Evolutionary conservation across 306 rosid genomes (phyloP), one percentile per base, ranked within the genome.

Genomic region (Dryas alaskensis): DNA sequence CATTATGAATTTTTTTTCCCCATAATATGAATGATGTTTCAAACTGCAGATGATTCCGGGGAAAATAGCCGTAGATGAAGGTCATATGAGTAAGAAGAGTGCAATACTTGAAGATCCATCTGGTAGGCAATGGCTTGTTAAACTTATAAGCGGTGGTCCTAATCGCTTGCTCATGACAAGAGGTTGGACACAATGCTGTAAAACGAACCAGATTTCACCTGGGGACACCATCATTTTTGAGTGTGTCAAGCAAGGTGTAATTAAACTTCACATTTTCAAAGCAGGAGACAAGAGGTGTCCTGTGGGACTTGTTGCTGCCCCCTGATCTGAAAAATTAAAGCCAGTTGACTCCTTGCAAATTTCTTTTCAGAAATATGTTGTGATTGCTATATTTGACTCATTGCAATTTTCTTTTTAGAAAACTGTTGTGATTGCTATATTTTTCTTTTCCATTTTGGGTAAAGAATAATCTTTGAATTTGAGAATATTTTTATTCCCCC

Each of bases 151-250:
- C 0, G 62, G 22, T 4, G 16, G 5, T 7, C n/a, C 1, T 10
- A 39, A 49, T 4, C 63, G 51, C 50, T 2, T 62, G 59, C 1
- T 17, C 40, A 62, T 62, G 77, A 10, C n/a, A 10, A 40, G 1
- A 37, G 60, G 77, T 16, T 73, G 39, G 40, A 16, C 43, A 16
- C 19, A 27, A 14, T 73, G 66, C 31, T 39, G 51, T 40, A 31
- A 48, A 27, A 70, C 50, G n/a, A 73, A 73, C 68, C n/a, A 62
- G 2, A 11, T 73, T 17, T 17, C 11, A 4, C 6, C 12, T 11
- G 61, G 70, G 2, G 48, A 73, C 13, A 51, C 60, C 0, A 4
- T 62, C 3, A 19, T 73, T 37, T 62, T 73, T 13, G 77, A 73
- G 70, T 6, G 47, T 62, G 49, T 73, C 6, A 0, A 62, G 19